These are phyloP conservation scores for Saxophila tyrrhenica DNA, from an alignment of 495 filamentous ascomycete species.

Conservation along the genomic window DNA sequence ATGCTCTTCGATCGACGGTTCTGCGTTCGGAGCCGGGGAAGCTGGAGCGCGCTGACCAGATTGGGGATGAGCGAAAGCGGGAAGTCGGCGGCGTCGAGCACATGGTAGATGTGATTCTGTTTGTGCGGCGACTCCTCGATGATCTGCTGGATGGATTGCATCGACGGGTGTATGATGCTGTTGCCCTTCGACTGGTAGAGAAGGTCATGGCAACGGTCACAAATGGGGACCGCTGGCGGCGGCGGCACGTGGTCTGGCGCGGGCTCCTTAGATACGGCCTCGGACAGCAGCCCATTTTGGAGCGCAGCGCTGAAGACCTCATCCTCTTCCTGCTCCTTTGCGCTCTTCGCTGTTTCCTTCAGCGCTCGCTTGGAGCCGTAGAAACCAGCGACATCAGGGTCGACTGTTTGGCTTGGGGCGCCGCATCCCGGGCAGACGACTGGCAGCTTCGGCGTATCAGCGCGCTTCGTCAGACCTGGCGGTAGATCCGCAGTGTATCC, in stretches of 20 bases:
- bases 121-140: slow-evolving; percentile 75
- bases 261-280: not conserved
- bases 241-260: not conserved
- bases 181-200: slow-evolving; percentile 59
- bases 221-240: slow-evolving; percentile 40
- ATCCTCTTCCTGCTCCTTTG: slow-evolving; percentile 20
- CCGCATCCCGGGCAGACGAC: slow-evolving; percentile 76
- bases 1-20: slow-evolving; percentile 59
- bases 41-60: slow-evolving; percentile 45
- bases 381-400: slow-evolving; percentile 64
- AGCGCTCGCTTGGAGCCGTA: slow-evolving; percentile 40
- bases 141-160: slow-evolving; percentile 67
- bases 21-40: slow-evolving; percentile 55
- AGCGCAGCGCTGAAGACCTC: slow-evolving; percentile 27
- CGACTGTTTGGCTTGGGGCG: slow-evolving; percentile 62
- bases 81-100: slow-evolving; percentile 97
- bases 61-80: slow-evolving; percentile 76
- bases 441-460: slow-evolving; percentile 33
- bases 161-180: slow-evolving; percentile 62
- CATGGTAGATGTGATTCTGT: slow-evolving; percentile 86
- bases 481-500: not conserved
- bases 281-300: not conserved
- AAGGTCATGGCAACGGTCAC: slow-evolving; percentile 77
- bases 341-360: slow-evolving; percentile 32
- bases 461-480: not conserved